Base-by-base conservation (phyloP, 2,329 filamentous ascomycete genomes). In the Sporothrix pallida region DNA sequence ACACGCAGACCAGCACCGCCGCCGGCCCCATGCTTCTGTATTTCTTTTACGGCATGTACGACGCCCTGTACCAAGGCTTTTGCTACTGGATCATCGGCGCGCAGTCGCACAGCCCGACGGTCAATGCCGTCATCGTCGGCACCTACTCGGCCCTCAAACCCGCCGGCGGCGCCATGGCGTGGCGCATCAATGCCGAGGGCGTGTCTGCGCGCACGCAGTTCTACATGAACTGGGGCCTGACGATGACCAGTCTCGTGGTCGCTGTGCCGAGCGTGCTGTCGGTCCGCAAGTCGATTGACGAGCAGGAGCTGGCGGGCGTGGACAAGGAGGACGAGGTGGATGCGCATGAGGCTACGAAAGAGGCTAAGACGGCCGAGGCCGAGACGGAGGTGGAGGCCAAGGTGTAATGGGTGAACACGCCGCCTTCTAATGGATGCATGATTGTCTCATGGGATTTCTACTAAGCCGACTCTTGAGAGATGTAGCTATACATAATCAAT, bases 41-140 rank as follows among this genome's bases (percentile, higher is more conserved):
- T 82, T 89, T 92, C 79, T 91, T 91, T 81, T 92, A 92, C 78
- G 90, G 91, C 60, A 86, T 88, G 75, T 91, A 90, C 78, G 91
- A 92, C 79, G 88, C 90, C 1, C 84, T 89, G 20, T 92, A 89
- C 89, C 90, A 92, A 79, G 88, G 87, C 1, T 87, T 83, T 75
- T 87, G 89, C 63, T 91, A 91, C 83, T 91, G 89, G 89, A 78
- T 85, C 26, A 83, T 86, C 71, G 84, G 84, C 7, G 82, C 84
- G 0, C 80, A 81, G 74, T 84, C 81, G 42, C 85, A 86, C 77
- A 83, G 80, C 17, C 79, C 83, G 0, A 80, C 80, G 0, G 78
- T 81, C 12, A 81, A 83, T 0, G 84, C 85, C 17, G 80, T 85
- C 15, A 79, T 86, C 37, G 84, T 86, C 0, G 84, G 84, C 42